phyloP scores from a whole-genome alignment of 2,329 filamentous ascomycete genomes.

The Alternaria arbusti region DNA sequence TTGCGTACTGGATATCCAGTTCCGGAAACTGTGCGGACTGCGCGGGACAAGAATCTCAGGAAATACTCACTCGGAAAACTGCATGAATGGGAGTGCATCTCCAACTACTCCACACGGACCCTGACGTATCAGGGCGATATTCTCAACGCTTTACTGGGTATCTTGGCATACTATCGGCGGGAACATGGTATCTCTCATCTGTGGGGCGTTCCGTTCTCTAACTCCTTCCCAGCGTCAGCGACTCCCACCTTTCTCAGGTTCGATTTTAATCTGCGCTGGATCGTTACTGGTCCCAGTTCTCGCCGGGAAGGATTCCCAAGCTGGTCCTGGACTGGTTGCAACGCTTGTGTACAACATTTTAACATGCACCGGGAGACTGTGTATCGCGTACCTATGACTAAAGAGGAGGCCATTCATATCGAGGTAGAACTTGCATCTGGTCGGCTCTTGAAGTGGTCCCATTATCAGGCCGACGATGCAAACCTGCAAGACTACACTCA shows the following conservation, averaged over 20 bases:
- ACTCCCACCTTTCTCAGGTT: neutral
- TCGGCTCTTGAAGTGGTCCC: neutral
- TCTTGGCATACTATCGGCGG: neutral
- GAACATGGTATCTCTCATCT: neutral
- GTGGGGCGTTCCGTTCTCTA: neutral
- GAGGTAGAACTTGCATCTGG: neutral
- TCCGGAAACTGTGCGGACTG: neutral
- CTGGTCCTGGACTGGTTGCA: neutral
- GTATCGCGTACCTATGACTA: neutral
- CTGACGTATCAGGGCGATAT: neutral
- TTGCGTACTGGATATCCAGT: neutral
- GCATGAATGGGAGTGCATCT: neutral
- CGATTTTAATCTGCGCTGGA: neutral
- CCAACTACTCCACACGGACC: neutral
- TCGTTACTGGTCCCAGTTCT: no score
- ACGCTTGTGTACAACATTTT: neutral
- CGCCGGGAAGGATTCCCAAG: neutral
- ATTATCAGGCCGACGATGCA: neutral
- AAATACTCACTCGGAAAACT: neutral
- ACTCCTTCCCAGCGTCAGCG: no score
- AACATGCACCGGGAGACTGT: rapidly evolving
- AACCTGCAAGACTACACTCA: neutral
- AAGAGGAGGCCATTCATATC: neutral
- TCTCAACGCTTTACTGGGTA: neutral
- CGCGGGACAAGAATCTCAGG: neutral